A percentile compares a stretch with the other conserved stretches of the same genome.
These are phyloP conservation scores for Mariannaea elegans DNA, from an alignment of 2,329 filamentous ascomycete species.

Conservation along the genomic window DNA sequence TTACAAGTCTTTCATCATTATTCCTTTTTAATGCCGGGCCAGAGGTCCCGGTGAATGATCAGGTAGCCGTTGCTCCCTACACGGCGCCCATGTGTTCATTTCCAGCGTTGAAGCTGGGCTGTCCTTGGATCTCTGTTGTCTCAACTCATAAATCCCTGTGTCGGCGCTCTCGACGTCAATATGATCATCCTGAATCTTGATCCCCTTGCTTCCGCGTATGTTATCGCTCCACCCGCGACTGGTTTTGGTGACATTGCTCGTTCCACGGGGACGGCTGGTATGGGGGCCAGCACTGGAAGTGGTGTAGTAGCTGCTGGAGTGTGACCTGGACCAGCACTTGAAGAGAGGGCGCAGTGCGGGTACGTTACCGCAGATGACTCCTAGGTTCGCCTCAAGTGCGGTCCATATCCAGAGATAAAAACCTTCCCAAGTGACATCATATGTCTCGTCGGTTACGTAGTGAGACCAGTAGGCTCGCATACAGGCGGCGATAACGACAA, in stretches of 20 bases:
- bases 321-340: slow-evolving; percentile 23
- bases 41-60: slow-evolving; percentile 16
- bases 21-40: neutral
- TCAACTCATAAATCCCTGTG: slow-evolving; percentile 13
- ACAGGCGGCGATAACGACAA: slow-evolving; percentile 49
- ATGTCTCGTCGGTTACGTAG: slow-evolving; percentile 46
- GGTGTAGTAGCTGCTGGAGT: neutral
- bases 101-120: slow-evolving; percentile 34
- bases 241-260: slow-evolving; percentile 27
- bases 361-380: slow-evolving; percentile 52
- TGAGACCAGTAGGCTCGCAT: slow-evolving; percentile 50
- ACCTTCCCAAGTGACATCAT: slow-evolving; percentile 53
- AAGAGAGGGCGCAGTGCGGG: slow-evolving; percentile 46
- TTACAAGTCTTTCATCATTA: neutral
- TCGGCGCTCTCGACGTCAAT: neutral
- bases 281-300: neutral
- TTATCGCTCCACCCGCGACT: slow-evolving; percentile 31
- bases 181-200: slow-evolving; percentile 37
- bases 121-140: slow-evolving; percentile 29
- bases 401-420: slow-evolving; percentile 54
- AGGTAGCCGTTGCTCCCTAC: slow-evolving; percentile 21
- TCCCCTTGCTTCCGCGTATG: slow-evolving; percentile 30
- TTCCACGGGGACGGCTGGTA: slow-evolving; percentile 27
- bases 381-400: slow-evolving; percentile 51
- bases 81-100: slow-evolving; percentile 36